Conservation (phyloP, 163 green algal genomes). For the Scenedesmus sp. region DNA sequence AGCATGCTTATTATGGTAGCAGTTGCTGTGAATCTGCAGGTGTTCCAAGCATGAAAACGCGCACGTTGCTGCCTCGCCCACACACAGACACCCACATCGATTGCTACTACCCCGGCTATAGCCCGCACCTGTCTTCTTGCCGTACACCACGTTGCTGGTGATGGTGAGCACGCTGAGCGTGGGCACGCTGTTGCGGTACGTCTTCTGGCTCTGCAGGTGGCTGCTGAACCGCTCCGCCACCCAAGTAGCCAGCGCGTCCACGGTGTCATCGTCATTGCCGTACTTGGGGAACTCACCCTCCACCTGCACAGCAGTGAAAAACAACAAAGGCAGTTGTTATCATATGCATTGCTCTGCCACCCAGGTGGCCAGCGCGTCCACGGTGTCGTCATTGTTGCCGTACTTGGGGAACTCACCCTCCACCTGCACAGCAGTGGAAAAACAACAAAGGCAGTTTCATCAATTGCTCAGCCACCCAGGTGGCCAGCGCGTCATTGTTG, state of each 20-base stretch:
- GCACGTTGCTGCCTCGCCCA: too few species aligned
- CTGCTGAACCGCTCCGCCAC: slow-evolving; percentile 70
- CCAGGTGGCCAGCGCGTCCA: slow-evolving; percentile 72
- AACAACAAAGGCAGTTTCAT: too few species aligned
- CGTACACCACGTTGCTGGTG: slow-evolving; percentile 77
- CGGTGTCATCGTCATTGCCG: slow-evolving; percentile 80
- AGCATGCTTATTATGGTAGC: too few species aligned
- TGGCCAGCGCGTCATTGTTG: slow-evolving; percentile 78
- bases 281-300: slow-evolving; percentile 81
- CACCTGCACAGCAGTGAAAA: slow-evolving; percentile 26
- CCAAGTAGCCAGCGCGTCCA: slow-evolving; percentile 73
- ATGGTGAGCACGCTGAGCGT: slow-evolving; percentile 85
- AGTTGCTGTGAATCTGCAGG: too few species aligned
- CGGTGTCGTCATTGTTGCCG: slow-evolving; percentile 80
- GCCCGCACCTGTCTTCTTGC: slow-evolving; percentile 72
- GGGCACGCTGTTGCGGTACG: slow-evolving; percentile 72
- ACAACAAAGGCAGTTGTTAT: too few species aligned
- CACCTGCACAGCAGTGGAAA: slow-evolving; percentile 32
- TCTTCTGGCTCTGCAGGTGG: slow-evolving; percentile 72
- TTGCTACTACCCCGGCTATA: too few species aligned
- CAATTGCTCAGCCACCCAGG: slow-evolving; percentile 57
- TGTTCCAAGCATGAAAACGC: too few species aligned
- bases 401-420: slow-evolving; percentile 80
- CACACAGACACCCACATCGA: too few species aligned
- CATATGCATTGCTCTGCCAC: slow-evolving; percentile 47